A percentile compares a stretch with the other conserved stretches of the same genome.
These are phyloP conservation scores for Climacium dendroides DNA, from an alignment of 225 moss, liverwort and hornwort species.

Conservation along the genomic window DNA sequence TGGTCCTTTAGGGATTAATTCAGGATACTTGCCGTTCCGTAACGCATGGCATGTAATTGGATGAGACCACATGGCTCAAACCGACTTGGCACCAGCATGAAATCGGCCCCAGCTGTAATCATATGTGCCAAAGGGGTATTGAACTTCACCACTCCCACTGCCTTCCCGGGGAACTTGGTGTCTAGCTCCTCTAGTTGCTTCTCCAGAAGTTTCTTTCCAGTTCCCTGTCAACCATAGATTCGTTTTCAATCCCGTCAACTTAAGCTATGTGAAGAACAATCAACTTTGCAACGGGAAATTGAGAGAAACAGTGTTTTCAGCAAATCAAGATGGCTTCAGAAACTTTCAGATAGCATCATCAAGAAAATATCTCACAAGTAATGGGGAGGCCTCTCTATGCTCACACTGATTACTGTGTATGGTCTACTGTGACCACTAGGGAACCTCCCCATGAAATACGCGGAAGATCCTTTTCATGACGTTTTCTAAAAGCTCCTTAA, in stretches of 20 bases:
- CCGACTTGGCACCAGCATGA: slow-evolving; percentile 71
- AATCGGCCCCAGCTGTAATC: slow-evolving; percentile 85
- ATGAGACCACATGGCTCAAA: slow-evolving; percentile 93
- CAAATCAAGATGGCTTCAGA: background rate
- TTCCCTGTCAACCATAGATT: slow-evolving; percentile 34
- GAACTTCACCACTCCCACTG: slow-evolving; percentile 72
- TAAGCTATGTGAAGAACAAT: background rate
- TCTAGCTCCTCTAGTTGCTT: slow-evolving; percentile 68
- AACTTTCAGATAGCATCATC: background rate
- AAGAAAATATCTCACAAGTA: background rate
- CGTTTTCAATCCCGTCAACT: background rate
- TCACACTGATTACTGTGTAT: background rate
- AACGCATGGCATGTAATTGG: slow-evolving; percentile 89
- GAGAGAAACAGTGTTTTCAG: background rate
- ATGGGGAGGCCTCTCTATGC: background rate
- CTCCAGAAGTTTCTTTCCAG: slow-evolving; percentile 77
- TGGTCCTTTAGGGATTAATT: background rate
- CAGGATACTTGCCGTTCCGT: slow-evolving; percentile 50
- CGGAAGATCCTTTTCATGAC: background rate
- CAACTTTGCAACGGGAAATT: background rate
- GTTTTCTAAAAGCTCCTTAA: background rate
- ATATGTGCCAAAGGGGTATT: slow-evolving; percentile 68
- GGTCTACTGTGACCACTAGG: background rate
- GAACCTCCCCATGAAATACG: background rate
- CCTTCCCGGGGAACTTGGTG: slow-evolving; percentile 59